These are phyloP conservation scores for Bolboschoenoplectus hybrid DNA, from an alignment of 202 grass and related monocot genomes.

Conservation along the genomic window DNA sequence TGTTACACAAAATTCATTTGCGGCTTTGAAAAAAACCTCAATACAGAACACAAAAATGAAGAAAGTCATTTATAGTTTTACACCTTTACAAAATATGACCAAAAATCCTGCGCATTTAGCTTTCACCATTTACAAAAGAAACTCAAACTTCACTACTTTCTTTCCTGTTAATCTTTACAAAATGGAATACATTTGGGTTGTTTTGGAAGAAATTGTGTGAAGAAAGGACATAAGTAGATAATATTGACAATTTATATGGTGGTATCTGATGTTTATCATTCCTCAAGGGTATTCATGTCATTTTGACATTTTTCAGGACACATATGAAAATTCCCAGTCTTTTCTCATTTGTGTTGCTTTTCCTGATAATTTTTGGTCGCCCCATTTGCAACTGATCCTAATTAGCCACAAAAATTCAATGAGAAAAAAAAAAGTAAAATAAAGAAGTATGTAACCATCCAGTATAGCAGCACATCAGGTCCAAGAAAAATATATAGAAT, in stretches of 20 bases:
- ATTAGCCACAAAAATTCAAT: background rate
- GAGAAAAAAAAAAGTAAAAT: background rate
- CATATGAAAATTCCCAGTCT: background rate
- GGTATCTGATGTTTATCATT: background rate
- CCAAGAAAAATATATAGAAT: background rate
- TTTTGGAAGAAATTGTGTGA: background rate
- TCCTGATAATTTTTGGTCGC: background rate
- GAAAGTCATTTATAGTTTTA: background rate
- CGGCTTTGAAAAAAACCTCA: background rate
- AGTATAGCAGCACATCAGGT: background rate
- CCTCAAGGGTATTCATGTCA: background rate
- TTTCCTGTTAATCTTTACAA: background rate
- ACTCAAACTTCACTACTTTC: background rate
- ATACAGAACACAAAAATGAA: background rate
- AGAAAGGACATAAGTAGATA: background rate
- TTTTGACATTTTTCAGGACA: background rate
- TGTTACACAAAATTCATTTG: background rate
- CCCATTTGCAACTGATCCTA: background rate
- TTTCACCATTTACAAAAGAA: background rate
- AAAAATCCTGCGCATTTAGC: too few relatives aligned
- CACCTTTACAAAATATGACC: too few relatives aligned
- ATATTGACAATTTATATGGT: background rate
- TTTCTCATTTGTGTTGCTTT: background rate
- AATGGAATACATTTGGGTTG: background rate
- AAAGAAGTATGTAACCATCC: background rate